These are phyloP conservation scores for Colletotrichum nymphaeae DNA, from an alignment of 2,329 filamentous ascomycete genomes.

Conservation along the genomic window DNA sequence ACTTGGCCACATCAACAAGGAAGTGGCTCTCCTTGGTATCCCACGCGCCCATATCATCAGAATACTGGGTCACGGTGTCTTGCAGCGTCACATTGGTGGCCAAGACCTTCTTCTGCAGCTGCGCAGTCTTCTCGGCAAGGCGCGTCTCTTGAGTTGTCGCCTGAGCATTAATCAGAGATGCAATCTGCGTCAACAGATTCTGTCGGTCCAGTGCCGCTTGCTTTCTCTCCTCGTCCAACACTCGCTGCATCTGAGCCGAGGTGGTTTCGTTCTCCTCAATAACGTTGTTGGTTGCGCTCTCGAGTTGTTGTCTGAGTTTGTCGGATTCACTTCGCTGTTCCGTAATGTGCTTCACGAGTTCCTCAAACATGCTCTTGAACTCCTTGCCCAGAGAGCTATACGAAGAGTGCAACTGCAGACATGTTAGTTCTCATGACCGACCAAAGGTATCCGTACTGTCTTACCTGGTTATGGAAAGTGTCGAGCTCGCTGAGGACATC, in stretches of 20 bases:
- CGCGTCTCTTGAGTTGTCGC: constrained; percentile 79
- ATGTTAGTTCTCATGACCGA: neutral
- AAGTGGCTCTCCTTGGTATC: constrained; percentile 74
- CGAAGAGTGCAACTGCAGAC: constrained; percentile 78
- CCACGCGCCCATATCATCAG: constrained; percentile 80
- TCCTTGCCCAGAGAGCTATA: constrained; percentile 87
- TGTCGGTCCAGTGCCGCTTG: constrained; percentile 80
- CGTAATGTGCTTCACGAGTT: constrained; percentile 78
- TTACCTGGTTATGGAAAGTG: constrained; percentile 78
- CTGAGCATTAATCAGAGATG: constrained; percentile 79
- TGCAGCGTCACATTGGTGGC: constrained; percentile 74
- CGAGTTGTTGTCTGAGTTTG: constrained; percentile 76
- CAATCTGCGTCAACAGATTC: constrained; percentile 80
- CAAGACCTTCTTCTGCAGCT: constrained; percentile 73
- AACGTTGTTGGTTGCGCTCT: constrained; percentile 75
- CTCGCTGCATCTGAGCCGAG: constrained; percentile 73
- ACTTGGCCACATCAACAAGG: constrained; percentile 76
- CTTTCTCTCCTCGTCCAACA: constrained; percentile 80
- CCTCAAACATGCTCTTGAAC: constrained; percentile 87
- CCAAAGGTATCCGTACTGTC: constrained; percentile 38
- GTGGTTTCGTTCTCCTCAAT: constrained; percentile 76
- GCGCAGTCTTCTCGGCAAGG: constrained; percentile 70
- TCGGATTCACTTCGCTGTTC: constrained; percentile 83
- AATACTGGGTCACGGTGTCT: constrained; percentile 73
- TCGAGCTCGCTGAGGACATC: constrained; percentile 89